phyloP scores from a whole-genome alignment of 1,284 basidiomycete species.

The Cryptococcus neoformans region DNA sequence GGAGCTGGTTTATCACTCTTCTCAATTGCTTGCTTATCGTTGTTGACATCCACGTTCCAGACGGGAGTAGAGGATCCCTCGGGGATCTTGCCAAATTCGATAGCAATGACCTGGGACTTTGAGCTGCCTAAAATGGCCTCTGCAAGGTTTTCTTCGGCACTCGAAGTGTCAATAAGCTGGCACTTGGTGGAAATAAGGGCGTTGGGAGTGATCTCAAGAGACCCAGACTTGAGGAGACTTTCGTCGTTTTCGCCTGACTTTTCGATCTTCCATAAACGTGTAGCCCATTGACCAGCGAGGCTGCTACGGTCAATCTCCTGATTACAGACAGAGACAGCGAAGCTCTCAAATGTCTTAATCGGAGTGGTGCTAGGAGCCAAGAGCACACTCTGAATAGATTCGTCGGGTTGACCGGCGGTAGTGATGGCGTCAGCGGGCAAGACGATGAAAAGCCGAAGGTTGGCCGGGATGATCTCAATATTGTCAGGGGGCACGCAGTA shows the following conservation, averaged over 20 bases:
- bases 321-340: conserved; percentile 7
- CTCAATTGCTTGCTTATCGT: conserved; percentile 32
- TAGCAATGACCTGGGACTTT: conserved; percentile 21
- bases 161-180: conserved; percentile 11
- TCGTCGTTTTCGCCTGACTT: conserved; percentile 12
- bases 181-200: conserved; percentile 16
- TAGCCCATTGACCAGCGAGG: neutral
- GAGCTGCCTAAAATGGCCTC: conserved; percentile 7
- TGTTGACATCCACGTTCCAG: conserved; percentile 31
- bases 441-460: conserved; percentile 59
- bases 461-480: conserved; percentile 77
- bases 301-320: conserved; percentile 2
- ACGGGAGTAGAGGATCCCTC: conserved; percentile 26
- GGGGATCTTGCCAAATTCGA: conserved; percentile 34
- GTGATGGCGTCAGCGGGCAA: conserved; percentile 21
- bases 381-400: conserved; percentile 10
- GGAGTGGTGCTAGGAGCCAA: conserved; percentile 20
- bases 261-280: conserved; percentile 14
- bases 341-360: conserved; percentile 13
- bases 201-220: conserved; percentile 22
- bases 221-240: conserved; percentile 7
- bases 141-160: conserved; percentile 15
- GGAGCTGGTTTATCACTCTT: conserved; percentile 34
- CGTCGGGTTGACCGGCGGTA: conserved; percentile 3
- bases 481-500: conserved; percentile 51